phyloP scores from a whole-genome alignment of 2,329 filamentous ascomycete species.

The Epichloe baconii region DNA sequence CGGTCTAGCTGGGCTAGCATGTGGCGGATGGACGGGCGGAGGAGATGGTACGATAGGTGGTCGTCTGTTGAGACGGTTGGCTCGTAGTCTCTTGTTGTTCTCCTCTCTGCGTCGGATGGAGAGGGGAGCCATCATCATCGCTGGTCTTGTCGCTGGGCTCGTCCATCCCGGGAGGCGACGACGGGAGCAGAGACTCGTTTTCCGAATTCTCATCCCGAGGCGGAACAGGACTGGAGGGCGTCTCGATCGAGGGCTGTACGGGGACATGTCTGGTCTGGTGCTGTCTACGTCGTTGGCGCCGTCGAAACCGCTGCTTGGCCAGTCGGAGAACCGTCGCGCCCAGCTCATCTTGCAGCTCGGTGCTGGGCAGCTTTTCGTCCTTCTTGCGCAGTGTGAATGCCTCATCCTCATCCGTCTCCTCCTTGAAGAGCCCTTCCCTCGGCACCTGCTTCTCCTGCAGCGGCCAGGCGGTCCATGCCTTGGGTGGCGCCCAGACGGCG shows the following conservation, averaged over 20 bases:
- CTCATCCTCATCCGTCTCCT: constrained; percentile 32
- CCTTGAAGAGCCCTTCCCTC: constrained; percentile 35
- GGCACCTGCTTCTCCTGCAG: constrained; percentile 50
- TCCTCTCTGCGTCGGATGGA: background rate
- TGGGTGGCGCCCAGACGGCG: constrained; percentile 37
- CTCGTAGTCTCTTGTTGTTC: constrained; percentile 16
- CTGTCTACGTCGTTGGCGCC: constrained; percentile 10
- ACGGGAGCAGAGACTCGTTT: constrained; percentile 4
- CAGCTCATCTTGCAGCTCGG: constrained; percentile 56
- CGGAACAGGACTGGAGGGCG: background rate
- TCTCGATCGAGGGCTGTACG: constrained; percentile 5
- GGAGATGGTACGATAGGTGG: constrained; percentile 46
- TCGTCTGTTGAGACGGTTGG: constrained; percentile 59
- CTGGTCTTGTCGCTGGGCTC: background rate
- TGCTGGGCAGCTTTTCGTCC: constrained; percentile 36
- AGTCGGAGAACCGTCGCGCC: constrained; percentile 50
- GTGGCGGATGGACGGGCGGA: constrained; percentile 58
- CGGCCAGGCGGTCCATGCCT: constrained; percentile 78
- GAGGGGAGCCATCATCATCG: background rate
- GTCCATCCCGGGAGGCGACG: constrained; percentile 6
- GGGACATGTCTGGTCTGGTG: background rate
- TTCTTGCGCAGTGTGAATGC: constrained; percentile 35
- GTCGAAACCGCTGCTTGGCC: constrained; percentile 52
- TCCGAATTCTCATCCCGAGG: background rate
- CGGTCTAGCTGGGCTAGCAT: constrained; percentile 57